Percentiles rank a stretch among this genome's conserved stretches.
Evolutionary conservation across 345 rosid genomes (phyloP).

Genomic region (Populus pruinosa): DNA sequence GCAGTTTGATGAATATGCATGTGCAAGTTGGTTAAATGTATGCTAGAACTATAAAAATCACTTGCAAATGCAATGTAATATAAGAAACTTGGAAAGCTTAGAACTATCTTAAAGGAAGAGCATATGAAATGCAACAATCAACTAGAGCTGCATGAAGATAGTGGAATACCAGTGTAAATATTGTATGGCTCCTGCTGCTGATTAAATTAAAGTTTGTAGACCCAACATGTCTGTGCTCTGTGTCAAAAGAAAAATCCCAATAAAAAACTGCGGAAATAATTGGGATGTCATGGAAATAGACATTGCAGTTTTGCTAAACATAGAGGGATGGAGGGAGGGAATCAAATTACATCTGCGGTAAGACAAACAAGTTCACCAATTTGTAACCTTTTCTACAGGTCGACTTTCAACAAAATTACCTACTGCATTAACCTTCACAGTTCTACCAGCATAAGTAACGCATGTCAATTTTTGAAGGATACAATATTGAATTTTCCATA

Average conservation of each 20-base stretch:
- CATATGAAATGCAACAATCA: slow-evolving; percentile 13
- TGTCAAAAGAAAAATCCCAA: slow-evolving; percentile 21
- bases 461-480: background rate
- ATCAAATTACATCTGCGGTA: background rate
- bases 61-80: background rate
- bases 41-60: background rate
- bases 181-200: slow-evolving; percentile 99
- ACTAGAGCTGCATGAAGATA: slow-evolving; percentile 16
- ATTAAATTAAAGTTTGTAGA: slow-evolving; percentile 94
- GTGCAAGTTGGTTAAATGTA: background rate
- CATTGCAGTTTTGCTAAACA: background rate
- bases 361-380: background rate
- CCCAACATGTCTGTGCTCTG: slow-evolving; percentile 99
- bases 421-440: background rate
- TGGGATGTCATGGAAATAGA: background rate
- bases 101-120: background rate
- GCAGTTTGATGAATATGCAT: background rate
- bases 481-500: background rate
- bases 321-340: background rate
- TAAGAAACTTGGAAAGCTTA: background rate
- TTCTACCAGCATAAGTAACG: background rate
- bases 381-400: too few relatives aligned
- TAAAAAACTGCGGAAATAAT: background rate
- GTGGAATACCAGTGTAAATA: slow-evolving; percentile 86
- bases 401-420: background rate